Evolutionary conservation across 495 filamentous ascomycete species (phyloP), one percentile per base, ranked within the genome.

Genomic region (Pseudoneurospora amorphoporcata): DNA sequence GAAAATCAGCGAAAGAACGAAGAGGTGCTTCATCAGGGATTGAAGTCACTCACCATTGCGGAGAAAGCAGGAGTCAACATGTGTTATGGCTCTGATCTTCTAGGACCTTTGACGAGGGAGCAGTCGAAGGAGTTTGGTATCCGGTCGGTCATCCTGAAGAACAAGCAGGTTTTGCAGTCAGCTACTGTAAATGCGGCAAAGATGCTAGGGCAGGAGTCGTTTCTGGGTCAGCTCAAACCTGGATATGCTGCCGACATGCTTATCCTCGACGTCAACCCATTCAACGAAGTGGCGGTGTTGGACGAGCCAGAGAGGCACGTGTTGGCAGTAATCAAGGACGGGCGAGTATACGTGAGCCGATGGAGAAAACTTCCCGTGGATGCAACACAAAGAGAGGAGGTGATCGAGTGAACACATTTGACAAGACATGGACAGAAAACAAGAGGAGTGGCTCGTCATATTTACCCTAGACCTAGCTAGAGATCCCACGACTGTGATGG

Each of bases 81-180:
- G 76, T 88, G 86, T 74, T 88, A 82, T 77, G 87, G 87, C 5
- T 85, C 86, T 3, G 87, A 88, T 78, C 81, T 88, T 19, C 80
- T 89, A 0, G 86, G 83, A 1, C 82, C 82, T 10, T 39, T 88
- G 73, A 80, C 80, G 12, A 76, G 76, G 12, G 80, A 82, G 39
- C 85, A 89, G 79, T 84, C 79, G 4, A 78, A 82, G 39, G 87
- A 88, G 72, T 88, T 88, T 71, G 72, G 76, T 12, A 72, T 88
- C 9, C 81, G 87, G 5, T 75, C 81, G 3, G 74, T 82, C 14
- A 85, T 84, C 0, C 76, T 87, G 37, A 82, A 77, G 45, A 73
- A 81, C 1, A 40, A 81, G 8, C 81, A 84, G 72, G 74, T 89
- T 5, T 72, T 89, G 69, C 83, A 83, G 71, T 84, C 82, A 68